Evolutionary conservation across 2,329 filamentous ascomycete genomes (phyloP), one percentile per base, ranked within the genome.

Genomic region (Cladosporium sp.): DNA sequence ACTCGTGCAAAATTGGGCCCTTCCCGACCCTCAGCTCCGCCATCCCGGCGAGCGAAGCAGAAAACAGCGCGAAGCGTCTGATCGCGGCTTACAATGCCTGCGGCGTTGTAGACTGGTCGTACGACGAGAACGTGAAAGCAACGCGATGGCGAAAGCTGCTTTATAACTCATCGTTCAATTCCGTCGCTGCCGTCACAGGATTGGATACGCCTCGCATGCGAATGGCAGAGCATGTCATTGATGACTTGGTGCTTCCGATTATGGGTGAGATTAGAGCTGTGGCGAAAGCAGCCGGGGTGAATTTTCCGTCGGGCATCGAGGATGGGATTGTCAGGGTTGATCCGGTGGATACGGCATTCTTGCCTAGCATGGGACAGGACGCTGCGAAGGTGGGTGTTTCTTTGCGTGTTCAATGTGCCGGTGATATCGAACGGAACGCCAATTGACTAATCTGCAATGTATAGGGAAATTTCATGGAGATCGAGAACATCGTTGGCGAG

Each of bases 321-420:
- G 69, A 77, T 15, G 54, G 59, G 3, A 71, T 74, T 56, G 74
- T 83, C 37, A 62, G 70, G 22, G 60, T 69, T 36, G 77, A 82
- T 65, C 76, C 77, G 0, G 63, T 74, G 17, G 72, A 74, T 40
- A 50, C 41, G 18, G 40, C 41, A 17, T 50, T 78, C 54, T 68
- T 70, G 54, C 80, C 78, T 0, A 80, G 76, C 55, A 82, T 82
- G 79, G 66, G 72, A 13, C 72, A 76, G 53, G 80, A 83, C 61
- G 63, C 73, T 7, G 65, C 70, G 30, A 80, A 80, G 68, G 60
- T 47, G 36, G 6, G 32, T 36, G 13, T n/a, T 17, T 36, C 7
- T 7, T 4, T 4, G 4, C 9, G 15, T n/a, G 8, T 8, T 1
- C 9, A 17, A 9, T 27, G 22, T 27, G 22, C n/a, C n/a, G n/a